Base-by-base conservation (phyloP, 805 yeast species). In the Metschnikowia cubensis region DNA sequence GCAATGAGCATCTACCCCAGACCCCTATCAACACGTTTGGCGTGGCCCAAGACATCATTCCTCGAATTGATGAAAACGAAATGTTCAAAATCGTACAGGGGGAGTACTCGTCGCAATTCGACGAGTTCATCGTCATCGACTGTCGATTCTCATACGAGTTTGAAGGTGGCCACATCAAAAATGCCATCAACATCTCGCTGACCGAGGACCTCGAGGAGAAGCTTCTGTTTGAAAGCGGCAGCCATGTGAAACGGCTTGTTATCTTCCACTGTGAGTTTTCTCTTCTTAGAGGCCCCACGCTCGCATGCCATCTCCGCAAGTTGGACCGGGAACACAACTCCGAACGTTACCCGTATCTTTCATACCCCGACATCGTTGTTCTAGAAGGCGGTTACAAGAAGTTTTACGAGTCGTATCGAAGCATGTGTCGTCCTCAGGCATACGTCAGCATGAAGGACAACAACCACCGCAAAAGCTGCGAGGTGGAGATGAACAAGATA, bases 201-300 rank as follows among this genome's bases (percentile, higher is more conserved):
- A 84, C 85, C 57, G 79, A 79, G 49, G 85, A 81, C 44, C 71
- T 92, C 39, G 96, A 89, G 59, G 69, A 75, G 35, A 64, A 66
- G 43, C 77, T 90, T 55, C 69, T 66, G 31, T 48, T 51, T 77
- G 21, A 58, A 58, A 42, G 34, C 31, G 17, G 17, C 32, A 43
- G 54, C 29, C 57, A 59, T 20, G 17, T 50, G 43, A 75, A 71
- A 17, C 74, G 74, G 18, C 70, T 94, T 49, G 65, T 92, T 6
- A 76, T 94, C 10, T 92, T 94, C 73, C 97, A 94, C 68, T 94
- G 99, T 69, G 99, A 94, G 68, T 92, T 89, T 65, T 85, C 95
- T 35, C 82, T 95, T 5, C 89, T 85, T 63, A 76, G 99, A 51
- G 96, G 98, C n/a, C 99, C 99, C 4, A 72, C 85, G 43, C 82